Evolutionary conservation across 148 eudicot species (phyloP).

Genomic region (Limonium bicolor): DNA sequence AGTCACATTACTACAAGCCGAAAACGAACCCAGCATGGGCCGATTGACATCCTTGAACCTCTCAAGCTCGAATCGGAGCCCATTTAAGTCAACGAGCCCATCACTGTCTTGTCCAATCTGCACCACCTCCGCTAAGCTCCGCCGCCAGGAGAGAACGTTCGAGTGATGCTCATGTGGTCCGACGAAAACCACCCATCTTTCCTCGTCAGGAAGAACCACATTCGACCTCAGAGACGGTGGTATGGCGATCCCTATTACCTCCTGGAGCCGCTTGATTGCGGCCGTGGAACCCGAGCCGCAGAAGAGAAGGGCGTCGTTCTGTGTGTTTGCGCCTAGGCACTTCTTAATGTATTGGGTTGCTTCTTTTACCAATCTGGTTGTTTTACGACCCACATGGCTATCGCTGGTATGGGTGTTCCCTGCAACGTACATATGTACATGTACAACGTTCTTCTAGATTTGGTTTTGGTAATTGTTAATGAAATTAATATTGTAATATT

Average conservation of each 20-base stretch:
- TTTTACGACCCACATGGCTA: slow-evolving; percentile 24
- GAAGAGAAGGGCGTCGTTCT: slow-evolving; percentile 22
- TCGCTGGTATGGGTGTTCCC: slow-evolving; percentile 34
- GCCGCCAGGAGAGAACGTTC: slow-evolving; percentile 16
- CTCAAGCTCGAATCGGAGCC: slow-evolving; percentile 4
- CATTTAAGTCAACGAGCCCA: slow-evolving; percentile 10
- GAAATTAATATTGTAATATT: neutral
- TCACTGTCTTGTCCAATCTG: slow-evolving; percentile 12
- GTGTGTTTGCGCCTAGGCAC: slow-evolving; percentile 20
- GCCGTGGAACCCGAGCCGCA: slow-evolving; percentile 33
- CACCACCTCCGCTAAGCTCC: slow-evolving; percentile 16
- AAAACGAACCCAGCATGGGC: slow-evolving; percentile 19
- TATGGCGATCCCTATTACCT: slow-evolving; percentile 13
- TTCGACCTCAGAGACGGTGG: slow-evolving; percentile 9
- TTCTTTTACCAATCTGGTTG: slow-evolving; percentile 17
- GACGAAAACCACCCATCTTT: slow-evolving; percentile 22
- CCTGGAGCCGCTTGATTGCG: slow-evolving; percentile 23
- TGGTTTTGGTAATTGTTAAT: neutral
- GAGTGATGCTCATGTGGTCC: slow-evolving; percentile 26
- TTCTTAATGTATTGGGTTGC: slow-evolving; percentile 19
- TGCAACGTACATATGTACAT: neutral
- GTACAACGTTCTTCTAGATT: neutral
- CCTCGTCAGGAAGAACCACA: slow-evolving; percentile 6
- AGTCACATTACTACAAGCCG: slow-evolving; percentile 27
- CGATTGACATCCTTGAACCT: slow-evolving; percentile 2